Conservation (phyloP, 2,329 filamentous ascomycete species). For the Knufia petricola region DNA sequence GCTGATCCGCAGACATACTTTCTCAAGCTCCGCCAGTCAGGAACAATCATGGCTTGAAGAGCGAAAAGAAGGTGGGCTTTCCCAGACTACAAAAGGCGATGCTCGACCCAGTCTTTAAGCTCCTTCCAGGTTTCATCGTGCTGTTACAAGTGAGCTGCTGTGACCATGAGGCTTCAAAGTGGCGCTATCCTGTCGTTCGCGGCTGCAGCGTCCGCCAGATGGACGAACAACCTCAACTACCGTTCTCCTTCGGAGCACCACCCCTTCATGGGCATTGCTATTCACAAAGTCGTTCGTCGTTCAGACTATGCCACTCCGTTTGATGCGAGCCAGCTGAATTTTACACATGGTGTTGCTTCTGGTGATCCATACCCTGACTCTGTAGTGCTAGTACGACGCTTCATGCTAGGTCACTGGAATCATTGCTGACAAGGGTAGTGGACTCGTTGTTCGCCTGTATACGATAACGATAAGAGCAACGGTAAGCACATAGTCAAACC, state of each 20-base stretch:
- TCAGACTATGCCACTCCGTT: conserved; percentile 38
- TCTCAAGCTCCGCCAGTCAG: no score
- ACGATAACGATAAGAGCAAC: conserved; percentile 40
- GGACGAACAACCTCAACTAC: conserved; percentile 54
- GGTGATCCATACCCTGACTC: conserved; percentile 36
- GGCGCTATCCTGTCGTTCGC: conserved; percentile 15
- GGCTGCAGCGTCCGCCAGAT: conserved; percentile 21
- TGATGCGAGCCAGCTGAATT: conserved; percentile 44
- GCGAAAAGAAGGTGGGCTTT: no score
- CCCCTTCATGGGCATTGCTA: conserved; percentile 53
- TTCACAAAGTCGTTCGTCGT: conserved; percentile 51
- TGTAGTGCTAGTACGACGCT: conserved; percentile 28
- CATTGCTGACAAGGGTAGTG: conserved; percentile 19
- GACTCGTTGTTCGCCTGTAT: conserved; percentile 34
- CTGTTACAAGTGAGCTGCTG: background rate
- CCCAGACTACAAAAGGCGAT: no score
- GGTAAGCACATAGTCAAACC: conserved; percentile 33
- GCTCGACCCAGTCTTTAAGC: no score
- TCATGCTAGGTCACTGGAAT: no score
- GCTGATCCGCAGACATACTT: no score
- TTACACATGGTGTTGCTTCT: conserved; percentile 54
- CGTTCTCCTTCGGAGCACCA: conserved; percentile 57
- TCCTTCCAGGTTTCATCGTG: no score
- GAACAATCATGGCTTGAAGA: no score
- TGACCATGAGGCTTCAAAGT: conserved; percentile 13